These are phyloP conservation scores for Kwoniella pini DNA, from an alignment of 768 basidiomycete genomes.

Conservation along the genomic window DNA sequence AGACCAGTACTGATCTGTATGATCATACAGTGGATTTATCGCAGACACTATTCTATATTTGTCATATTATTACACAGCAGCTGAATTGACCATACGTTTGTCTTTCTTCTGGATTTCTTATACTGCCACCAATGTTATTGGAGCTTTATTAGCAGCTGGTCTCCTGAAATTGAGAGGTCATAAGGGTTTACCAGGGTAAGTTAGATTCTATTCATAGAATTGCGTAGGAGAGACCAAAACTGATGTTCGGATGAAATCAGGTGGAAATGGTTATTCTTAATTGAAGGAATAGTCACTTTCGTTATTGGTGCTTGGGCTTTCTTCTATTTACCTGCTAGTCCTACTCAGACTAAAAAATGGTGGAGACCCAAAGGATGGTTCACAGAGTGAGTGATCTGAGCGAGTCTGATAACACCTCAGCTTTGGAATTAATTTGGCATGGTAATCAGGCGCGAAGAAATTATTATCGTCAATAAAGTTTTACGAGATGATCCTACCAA, in stretches of 20 bases:
- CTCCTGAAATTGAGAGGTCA: slow-evolving; percentile 28
- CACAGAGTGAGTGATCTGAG: slow-evolving; percentile 58
- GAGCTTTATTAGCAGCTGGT: slow-evolving; percentile 26
- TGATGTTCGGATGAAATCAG: neutral
- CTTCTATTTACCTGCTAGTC: slow-evolving; percentile 65
- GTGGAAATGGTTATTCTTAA: slow-evolving; percentile 28
- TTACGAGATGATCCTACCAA: slow-evolving; percentile 69
- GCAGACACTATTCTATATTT: slow-evolving; percentile 38
- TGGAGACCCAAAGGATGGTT: slow-evolving; percentile 67
- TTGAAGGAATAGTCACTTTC: slow-evolving; percentile 59
- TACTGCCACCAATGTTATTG: slow-evolving; percentile 27
- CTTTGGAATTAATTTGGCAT: neutral
- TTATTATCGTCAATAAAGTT: slow-evolving; percentile 67
- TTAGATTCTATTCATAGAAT: slow-evolving; percentile 12
- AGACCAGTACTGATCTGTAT: too few species aligned
- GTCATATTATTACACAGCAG: slow-evolving; percentile 37
- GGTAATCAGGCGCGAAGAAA: slow-evolving; percentile 60
- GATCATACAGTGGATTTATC: slow-evolving; percentile 19
- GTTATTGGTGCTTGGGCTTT: slow-evolving; percentile 61
- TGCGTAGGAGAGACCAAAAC: slow-evolving; percentile 12
- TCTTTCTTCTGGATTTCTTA: slow-evolving; percentile 39
- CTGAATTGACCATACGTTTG: slow-evolving; percentile 34
- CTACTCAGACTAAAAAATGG: slow-evolving; percentile 67
- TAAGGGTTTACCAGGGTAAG: neutral
- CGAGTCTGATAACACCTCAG: too few species aligned